Percentiles rank a stretch among this genome's conserved stretches.
phyloP scores from a whole-genome alignment of 306 rosid genomes.

The Lagenaria siceraria region DNA sequence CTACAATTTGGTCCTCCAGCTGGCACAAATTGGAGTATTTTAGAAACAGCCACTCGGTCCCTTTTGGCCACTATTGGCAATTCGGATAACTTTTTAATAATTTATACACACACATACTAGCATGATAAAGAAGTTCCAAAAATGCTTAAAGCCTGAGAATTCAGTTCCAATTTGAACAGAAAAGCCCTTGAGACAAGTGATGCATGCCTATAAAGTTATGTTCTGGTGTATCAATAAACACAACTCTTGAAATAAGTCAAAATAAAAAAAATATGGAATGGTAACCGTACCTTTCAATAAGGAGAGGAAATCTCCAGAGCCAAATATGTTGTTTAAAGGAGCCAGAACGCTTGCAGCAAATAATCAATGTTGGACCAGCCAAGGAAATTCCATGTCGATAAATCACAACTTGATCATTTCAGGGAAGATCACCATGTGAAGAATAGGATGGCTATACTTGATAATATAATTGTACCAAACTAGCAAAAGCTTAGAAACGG shows the following conservation, averaged over 20 bases:
- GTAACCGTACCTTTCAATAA: not conserved
- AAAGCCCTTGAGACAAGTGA: not conserved
- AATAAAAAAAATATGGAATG: not conserved
- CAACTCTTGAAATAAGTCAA: not conserved
- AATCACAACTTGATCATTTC: not conserved
- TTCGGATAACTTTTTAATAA: not conserved
- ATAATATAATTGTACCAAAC: not conserved
- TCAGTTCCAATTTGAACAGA: not conserved
- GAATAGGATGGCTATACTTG: not conserved
- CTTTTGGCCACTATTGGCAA: slow-evolving; percentile 4
- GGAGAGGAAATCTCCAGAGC: not conserved
- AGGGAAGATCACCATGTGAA: not conserved
- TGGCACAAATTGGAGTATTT: not conserved
- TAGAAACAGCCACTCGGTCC: slow-evolving; percentile 5
- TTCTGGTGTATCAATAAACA: not conserved
- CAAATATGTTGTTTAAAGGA: not conserved
- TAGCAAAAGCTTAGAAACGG: not conserved
- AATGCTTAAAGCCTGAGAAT: not conserved
- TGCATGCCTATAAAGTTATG: not conserved
- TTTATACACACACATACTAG: not conserved
- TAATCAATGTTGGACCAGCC: not conserved
- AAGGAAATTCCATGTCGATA: not conserved
- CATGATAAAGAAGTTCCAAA: not conserved
- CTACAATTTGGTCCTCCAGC: slow-evolving; percentile 2
- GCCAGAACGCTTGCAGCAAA: not conserved